Base-by-base conservation (phyloP, 2,329 filamentous ascomycete genomes). In the Penicillium carneum region DNA sequence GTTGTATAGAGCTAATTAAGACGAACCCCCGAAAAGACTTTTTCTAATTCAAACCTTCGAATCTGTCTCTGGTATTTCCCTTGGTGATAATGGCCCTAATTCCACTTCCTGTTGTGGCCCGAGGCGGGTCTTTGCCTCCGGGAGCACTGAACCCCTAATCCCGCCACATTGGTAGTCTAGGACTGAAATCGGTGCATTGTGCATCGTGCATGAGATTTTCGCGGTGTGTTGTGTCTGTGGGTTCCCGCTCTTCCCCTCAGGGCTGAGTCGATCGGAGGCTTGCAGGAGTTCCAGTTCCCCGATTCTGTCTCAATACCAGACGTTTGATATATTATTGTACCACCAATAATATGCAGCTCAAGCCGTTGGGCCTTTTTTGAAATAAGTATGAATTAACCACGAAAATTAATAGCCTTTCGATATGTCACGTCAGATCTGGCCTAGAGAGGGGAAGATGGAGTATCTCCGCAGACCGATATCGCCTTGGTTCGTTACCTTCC, bases 121-220 rank as follows among this genome's bases (percentile, higher is more conserved):
- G 34, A 57, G 7, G 33, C 36, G 39, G 52, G 61, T 43, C 46
- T 41, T 51, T 38, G 43, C 58, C 48, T 46, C 29, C 29, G 34
- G 55, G 20, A 34, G 26, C 31, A 57, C 18, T 38, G 42, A 51
- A 53, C 51, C 38, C 26, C 38, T 16, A 16, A 26, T 60, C 34
- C 63, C 62, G 45, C 55, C 50, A 52, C 36, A 61, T 51, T 62
- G 62, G 62, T 58, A 34, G 34, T 53, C 18, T 36, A 58, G 4
- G 4, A 18, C 31, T 20, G 45, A 38, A 12, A 20, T 39, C 4
- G 38, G 26, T 34, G 18, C 43, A 26, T n/a, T 4, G 34, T 55
- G 50, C 57, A 48, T 54, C 7, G 49, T 59, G 50, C 57, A 59
- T 33, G 39, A 26, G 36, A 49, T 42, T 49, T 29, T 56, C 51